Evolutionary conservation across 305 asterid species (phyloP), one percentile per base, ranked within the genome.

Genomic region (Solanum chacoense): DNA sequence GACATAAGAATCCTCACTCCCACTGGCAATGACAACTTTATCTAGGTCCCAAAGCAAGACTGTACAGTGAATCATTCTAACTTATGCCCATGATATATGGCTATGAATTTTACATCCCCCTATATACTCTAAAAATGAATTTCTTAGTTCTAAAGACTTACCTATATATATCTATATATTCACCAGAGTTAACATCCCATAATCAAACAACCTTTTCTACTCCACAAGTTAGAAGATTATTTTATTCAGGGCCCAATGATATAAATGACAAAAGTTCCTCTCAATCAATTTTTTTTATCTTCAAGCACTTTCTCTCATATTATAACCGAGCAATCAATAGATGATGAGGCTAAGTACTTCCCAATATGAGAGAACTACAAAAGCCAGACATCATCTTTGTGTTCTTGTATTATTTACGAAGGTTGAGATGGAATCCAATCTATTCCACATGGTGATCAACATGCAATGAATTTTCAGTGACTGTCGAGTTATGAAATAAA

Each of bases 371-470:
- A 55, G 67, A 55, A 55, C 67, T 55, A 18, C n/a, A 55, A 55
- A 67, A 81, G 88, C 91, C 91, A 88, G 38, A 90, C 91, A 84
- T 87, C 92, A 86, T 87, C 87, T n/a, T 34, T 65, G 65, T 90
- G 93, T 55, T 67, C 88, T n/a, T 85, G 85, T 36, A 89, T 73
- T 74, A 88, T 87, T 90, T 91, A 88, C 72, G 75, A 42, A 28
- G 91, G 90, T 71, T 84, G 90, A 34, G 91, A 90, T 37, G 93
- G 92, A 79, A 91, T 89, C 55, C 80, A 90, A 42, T 90, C 88
- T 87, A 89, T 71, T 81, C 88, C 91, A 90, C 91, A 90, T 90
- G 89, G 84, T 88, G 92, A 90, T 91, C 91, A 29, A 85, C 77
- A 85, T 88, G 90, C 69, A 87, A 87, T 16, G 92, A 90, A 87